These are phyloP conservation scores for Meripilus lineatus DNA, from an alignment of 1,284 basidiomycete species.

Conservation along the genomic window DNA sequence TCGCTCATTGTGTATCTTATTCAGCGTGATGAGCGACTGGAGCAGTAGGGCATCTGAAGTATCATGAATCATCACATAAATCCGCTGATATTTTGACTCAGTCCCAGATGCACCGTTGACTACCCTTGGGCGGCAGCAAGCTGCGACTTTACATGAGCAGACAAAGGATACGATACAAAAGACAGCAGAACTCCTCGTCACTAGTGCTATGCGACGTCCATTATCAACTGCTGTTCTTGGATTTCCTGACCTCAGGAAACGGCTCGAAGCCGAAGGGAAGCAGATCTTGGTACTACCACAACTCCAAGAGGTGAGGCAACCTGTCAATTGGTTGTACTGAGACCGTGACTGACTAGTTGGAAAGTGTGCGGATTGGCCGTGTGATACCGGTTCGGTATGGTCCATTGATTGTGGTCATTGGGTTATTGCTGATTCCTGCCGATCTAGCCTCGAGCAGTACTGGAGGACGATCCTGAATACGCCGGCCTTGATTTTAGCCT, in stretches of 20 bases:
- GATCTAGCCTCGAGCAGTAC: constrained; percentile 21
- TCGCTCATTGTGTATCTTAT: background rate
- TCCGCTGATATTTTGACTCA: constrained; percentile 5
- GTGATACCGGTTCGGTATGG: constrained; percentile 28
- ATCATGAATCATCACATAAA: background rate
- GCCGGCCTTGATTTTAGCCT: constrained; percentile 25
- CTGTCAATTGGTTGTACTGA: background rate
- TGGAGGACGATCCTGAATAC: constrained; percentile 29
- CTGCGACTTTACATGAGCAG: constrained; percentile 23
- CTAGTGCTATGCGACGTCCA: constrained; percentile 28
- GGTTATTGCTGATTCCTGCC: background rate
- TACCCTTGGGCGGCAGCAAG: constrained; percentile 24
- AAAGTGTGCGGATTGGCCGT: constrained; percentile 24
- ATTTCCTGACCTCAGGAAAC: constrained; percentile 22
- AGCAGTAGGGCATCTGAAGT: constrained; percentile 17
- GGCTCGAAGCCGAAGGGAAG: constrained; percentile 26
- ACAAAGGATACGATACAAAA: constrained; percentile 29
- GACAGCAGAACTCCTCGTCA: constrained; percentile 28
- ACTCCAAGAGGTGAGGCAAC: constrained; percentile 25
- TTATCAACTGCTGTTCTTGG: constrained; percentile 29
- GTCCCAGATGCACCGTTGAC: constrained; percentile 27
- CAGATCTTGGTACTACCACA: constrained; percentile 26
- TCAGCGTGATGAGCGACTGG: constrained; percentile 24
- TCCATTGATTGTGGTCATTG: background rate
- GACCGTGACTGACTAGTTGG: background rate